A percentile compares a stretch with the other conserved stretches of the same genome.
phyloP scores from a whole-genome alignment of 306 rosid species.

The Acacia acuminata region DNA sequence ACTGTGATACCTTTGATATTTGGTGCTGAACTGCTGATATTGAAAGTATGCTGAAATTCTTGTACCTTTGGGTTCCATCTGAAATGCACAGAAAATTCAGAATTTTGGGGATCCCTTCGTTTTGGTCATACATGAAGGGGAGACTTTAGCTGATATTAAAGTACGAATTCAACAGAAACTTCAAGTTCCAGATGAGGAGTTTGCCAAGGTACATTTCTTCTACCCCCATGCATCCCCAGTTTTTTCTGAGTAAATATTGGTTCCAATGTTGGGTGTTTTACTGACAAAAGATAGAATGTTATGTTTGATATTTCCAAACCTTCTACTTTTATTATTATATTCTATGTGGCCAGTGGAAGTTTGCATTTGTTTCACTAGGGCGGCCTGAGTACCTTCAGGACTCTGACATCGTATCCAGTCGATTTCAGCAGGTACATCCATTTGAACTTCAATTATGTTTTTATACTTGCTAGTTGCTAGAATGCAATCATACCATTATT shows the following conservation, averaged over 20 bases:
- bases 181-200: constrained; percentile 86
- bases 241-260: constrained; percentile 13
- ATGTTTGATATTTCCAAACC: constrained; percentile 2
- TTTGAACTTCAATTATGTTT: not conserved
- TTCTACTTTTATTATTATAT: constrained; percentile 1
- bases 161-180: constrained; percentile 73
- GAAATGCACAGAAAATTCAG: constrained; percentile 70
- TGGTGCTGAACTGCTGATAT: not conserved
- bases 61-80: not conserved
- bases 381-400: constrained; percentile 93
- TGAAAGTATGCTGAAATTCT: not conserved
- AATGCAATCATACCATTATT: not conserved
- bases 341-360: constrained; percentile 71
- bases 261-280: constrained; percentile 14
- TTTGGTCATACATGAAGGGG: constrained; percentile 87
- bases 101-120: constrained; percentile 92
- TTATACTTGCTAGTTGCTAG: not conserved
- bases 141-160: constrained; percentile 71
- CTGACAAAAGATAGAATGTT: not conserved
- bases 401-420: constrained; percentile 73
- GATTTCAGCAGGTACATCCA: constrained; percentile 82
- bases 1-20: constrained; percentile 1
- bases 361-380: constrained; percentile 85
- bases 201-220: constrained; percentile 59
- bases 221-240: constrained; percentile 2